phyloP scores from a whole-genome alignment of 1,139 yeast species.

The Yamadazyma mexicana region DNA sequence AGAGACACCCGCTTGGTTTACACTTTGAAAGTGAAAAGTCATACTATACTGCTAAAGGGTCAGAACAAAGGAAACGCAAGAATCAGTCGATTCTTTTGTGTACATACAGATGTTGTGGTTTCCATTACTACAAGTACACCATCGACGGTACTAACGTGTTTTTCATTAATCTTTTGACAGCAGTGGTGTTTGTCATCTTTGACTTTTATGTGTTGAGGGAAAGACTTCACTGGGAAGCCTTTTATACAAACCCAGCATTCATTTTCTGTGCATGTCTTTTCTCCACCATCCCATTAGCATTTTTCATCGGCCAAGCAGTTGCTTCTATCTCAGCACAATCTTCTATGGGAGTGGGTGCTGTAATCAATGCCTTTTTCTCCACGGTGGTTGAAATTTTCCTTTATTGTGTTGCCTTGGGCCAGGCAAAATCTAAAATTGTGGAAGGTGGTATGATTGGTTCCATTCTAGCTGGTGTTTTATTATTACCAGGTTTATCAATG shows the following conservation, averaged over 20 bases:
- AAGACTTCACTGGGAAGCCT: constrained; percentile 41
- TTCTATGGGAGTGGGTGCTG: constrained; percentile 99
- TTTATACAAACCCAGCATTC: constrained; percentile 61
- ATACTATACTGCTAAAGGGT: constrained; percentile 34
- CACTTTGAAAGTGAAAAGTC: constrained; percentile 63
- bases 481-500: constrained; percentile 94
- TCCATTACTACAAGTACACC: constrained; percentile 91
- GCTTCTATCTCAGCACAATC: constrained; percentile 98
- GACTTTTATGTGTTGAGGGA: constrained; percentile 71
- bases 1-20: constrained; percentile 88
- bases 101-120: constrained; percentile 89
- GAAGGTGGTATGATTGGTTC: constrained; percentile 99
- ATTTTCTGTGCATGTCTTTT: constrained; percentile 76
- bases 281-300: constrained; percentile 90
- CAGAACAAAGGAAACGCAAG: constrained; percentile 25
- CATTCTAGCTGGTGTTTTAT: constrained; percentile 84
- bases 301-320: constrained; percentile 97
- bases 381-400: constrained; percentile 91
- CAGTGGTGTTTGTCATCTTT: constrained; percentile 79
- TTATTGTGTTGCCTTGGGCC: constrained; percentile 87
- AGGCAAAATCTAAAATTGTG: constrained; percentile 83
- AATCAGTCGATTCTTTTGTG: constrained; percentile 59
- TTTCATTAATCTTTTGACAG: constrained; percentile 76
- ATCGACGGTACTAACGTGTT: constrained; percentile 95
- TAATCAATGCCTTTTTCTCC: constrained; percentile 94